Conservation (phyloP, 805 yeast genomes). For the Saccharomyces jurei region DNA sequence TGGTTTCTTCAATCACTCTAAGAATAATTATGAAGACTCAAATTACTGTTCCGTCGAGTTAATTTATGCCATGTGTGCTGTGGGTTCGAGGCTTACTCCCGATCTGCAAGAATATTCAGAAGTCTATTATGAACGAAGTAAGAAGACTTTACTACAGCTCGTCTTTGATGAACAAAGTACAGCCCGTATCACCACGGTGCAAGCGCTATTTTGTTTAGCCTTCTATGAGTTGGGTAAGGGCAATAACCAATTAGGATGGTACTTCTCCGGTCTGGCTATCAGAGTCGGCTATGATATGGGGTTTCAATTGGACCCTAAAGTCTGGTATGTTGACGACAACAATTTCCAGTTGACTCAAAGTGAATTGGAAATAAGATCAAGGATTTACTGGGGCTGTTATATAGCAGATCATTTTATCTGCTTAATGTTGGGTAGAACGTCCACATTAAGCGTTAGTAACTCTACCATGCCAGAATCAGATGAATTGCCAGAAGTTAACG, state of each 20-base stretch:
- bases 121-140: conserved; percentile 41
- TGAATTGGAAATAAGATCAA: conserved; percentile 47
- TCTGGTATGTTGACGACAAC: conserved; percentile 40
- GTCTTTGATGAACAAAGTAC: conserved; percentile 31
- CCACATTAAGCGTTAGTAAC: conserved; percentile 45
- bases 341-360: conserved; percentile 35
- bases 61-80: conserved; percentile 49
- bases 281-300: conserved; percentile 61
- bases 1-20: conserved; percentile 52
- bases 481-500: conserved; percentile 51
- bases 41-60: conserved; percentile 49
- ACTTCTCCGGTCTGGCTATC: conserved; percentile 53
- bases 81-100: conserved; percentile 47
- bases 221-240: conserved; percentile 58
- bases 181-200: conserved; percentile 47
- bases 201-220: conserved; percentile 50
- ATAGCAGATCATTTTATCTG: conserved; percentile 58
- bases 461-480: conserved; percentile 54
- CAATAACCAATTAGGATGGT: conserved; percentile 52
- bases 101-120: conserved; percentile 35
- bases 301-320: conserved; percentile 52
- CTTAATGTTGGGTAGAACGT: conserved; percentile 50
- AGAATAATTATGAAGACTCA: conserved; percentile 32
- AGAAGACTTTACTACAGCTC: conserved; percentile 33
- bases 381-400: conserved; percentile 62